Percentiles rank a stretch among this genome's conserved stretches.
phyloP scores from a whole-genome alignment of 371 early-diverging fungal genomes.

The Mortierella sp. region DNA sequence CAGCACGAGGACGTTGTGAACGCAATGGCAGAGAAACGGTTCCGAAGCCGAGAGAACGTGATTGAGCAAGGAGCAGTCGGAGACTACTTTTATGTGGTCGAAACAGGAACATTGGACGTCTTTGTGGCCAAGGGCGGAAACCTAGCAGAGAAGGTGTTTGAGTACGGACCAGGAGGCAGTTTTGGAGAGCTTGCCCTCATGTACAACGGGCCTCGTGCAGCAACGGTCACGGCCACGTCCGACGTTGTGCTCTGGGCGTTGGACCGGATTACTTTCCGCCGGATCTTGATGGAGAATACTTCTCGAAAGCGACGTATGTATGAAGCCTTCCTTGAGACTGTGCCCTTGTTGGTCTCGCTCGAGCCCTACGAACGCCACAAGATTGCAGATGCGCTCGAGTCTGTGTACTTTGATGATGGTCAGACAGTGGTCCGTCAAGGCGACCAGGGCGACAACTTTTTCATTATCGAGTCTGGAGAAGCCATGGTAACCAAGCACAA shows the following conservation, averaged over 20 bases:
- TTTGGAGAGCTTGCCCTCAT: slow-evolving; percentile 98
- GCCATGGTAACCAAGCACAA: slow-evolving; percentile 78
- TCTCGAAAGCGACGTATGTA: slow-evolving; percentile 89
- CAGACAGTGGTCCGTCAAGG: slow-evolving; percentile 87
- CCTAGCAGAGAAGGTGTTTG: slow-evolving; percentile 72
- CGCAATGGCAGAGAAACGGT: slow-evolving; percentile 94
- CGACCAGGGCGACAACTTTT: slow-evolving; percentile 79
- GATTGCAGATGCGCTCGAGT: slow-evolving; percentile 93
- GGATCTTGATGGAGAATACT: slow-evolving; percentile 93
- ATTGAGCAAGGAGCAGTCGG: slow-evolving; percentile 96
- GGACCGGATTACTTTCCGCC: slow-evolving; percentile 92
- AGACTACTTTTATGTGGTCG: slow-evolving; percentile 96
- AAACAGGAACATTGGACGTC: slow-evolving; percentile 94
- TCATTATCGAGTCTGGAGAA: slow-evolving; percentile 90
- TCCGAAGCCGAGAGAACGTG: slow-evolving; percentile 74
- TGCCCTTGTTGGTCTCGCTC: slow-evolving; percentile 82
- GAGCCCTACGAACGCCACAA: slow-evolving; percentile 91
- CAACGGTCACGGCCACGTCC: slow-evolving; percentile 87
- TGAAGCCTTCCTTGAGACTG: slow-evolving; percentile 88
- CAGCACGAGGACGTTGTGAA: slow-evolving; percentile 92
- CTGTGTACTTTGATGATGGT: slow-evolving; percentile 77
- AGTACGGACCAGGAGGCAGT: slow-evolving; percentile 82
- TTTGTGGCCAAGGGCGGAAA: slow-evolving; percentile 70
- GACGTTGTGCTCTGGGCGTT: slow-evolving; percentile 91
- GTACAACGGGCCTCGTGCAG: slow-evolving; percentile 95